phyloP scores from a whole-genome alignment of 768 basidiomycete species.

The Termitomyces sp. region DNA sequence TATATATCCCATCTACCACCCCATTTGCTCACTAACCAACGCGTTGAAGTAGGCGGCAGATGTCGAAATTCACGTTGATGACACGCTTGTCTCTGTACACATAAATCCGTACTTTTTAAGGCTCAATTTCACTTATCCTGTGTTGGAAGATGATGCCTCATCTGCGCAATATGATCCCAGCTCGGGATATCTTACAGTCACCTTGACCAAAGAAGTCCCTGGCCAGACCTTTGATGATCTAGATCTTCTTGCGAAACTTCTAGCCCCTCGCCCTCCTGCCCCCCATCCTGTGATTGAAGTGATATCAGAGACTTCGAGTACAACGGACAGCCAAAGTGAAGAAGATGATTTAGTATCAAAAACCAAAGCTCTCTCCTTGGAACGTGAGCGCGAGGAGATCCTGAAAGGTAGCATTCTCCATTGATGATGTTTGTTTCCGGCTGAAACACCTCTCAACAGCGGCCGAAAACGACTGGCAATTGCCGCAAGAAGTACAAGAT shows the following conservation, averaged over 20 bases:
- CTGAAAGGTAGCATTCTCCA: conserved; percentile 39
- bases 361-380: conserved; percentile 43
- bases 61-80: conserved; percentile 73
- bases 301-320: conserved; percentile 22
- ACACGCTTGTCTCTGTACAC: conserved; percentile 63
- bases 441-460: conserved; percentile 37
- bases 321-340: conserved; percentile 10
- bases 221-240: conserved; percentile 73
- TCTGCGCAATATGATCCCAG: conserved; percentile 72
- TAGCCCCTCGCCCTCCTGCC: conserved; percentile 55
- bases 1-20: conserved; percentile 18
- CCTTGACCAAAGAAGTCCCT: conserved; percentile 59
- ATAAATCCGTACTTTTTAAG: conserved; percentile 85
- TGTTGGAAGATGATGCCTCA: conserved; percentile 65
- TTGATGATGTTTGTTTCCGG: background rate
- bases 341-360: conserved; percentile 38
- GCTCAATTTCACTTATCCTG: conserved; percentile 63
- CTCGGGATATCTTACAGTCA: conserved; percentile 73
- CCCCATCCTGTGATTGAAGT: conserved; percentile 53
- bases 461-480: conserved; percentile 73
- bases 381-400: conserved; percentile 54
- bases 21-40: conserved; percentile 8
- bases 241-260: conserved; percentile 71
- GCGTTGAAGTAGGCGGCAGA: conserved; percentile 65
- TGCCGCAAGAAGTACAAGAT: conserved; percentile 58